These are phyloP conservation scores for Termitomyces titanicus DNA, from an alignment of 768 basidiomycete genomes.

Conservation along the genomic window DNA sequence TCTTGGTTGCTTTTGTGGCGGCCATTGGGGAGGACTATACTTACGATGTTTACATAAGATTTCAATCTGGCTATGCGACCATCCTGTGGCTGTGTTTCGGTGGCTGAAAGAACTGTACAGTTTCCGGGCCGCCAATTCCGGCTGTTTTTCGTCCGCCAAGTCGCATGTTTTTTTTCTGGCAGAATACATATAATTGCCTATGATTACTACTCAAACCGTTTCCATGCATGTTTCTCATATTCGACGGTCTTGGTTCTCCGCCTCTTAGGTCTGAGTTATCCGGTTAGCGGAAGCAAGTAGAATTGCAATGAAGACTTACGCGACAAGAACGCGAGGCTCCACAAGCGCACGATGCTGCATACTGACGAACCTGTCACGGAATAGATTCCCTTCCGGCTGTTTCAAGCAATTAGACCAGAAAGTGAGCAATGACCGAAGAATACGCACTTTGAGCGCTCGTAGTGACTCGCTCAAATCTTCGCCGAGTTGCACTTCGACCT, in stretches of 20 bases:
- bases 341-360: conserved; percentile 84
- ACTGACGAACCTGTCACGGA: conserved; percentile 84
- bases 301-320: conserved; percentile 42
- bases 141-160: too few relatives aligned
- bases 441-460: conserved; percentile 73
- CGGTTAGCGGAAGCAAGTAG: background rate
- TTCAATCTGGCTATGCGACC: background rate
- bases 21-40: conserved; percentile 44
- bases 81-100: conserved; percentile 15
- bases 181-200: background rate
- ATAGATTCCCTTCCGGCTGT: conserved; percentile 91
- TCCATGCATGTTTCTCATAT: conserved; percentile 81
- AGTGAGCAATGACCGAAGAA: background rate
- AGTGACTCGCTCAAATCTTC: conserved; percentile 87
- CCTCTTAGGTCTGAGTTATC: conserved; percentile 42
- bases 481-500: conserved; percentile 83
- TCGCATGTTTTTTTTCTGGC: too few relatives aligned
- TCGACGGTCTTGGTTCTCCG: conserved; percentile 51
- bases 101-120: conserved; percentile 18
- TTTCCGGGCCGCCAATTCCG: conserved; percentile 2
- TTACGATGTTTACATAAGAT: conserved; percentile 16
- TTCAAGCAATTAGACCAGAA: background rate
- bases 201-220: conserved; percentile 50
- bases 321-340: conserved; percentile 78
- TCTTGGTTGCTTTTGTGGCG: conserved; percentile 63